phyloP scores from a whole-genome alignment of 108 stramenopile genomes.

The Fragilaria crotonensis region DNA sequence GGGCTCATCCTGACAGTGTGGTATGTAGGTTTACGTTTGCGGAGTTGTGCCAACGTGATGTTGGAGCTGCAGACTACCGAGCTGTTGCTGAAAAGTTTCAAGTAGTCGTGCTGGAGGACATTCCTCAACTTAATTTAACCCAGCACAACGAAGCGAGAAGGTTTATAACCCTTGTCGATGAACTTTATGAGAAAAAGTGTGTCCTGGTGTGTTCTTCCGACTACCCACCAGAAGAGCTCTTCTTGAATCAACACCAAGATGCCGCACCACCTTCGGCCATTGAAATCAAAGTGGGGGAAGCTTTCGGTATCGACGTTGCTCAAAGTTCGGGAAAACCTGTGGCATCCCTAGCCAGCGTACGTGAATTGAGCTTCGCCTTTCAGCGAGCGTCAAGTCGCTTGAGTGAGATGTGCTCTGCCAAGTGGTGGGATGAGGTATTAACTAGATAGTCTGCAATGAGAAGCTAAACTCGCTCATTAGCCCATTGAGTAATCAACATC shows the following conservation, averaged over 20 bases:
- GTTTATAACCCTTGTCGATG: constrained; percentile 97
- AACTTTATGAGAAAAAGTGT: constrained; percentile 88
- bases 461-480: too few relatives aligned
- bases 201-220: constrained; percentile 49
- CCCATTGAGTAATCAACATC: too few relatives aligned
- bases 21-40: constrained; percentile 73
- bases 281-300: constrained; percentile 14
- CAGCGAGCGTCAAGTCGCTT: constrained; percentile 75
- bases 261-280: constrained; percentile 1
- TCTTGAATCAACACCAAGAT: constrained; percentile 26
- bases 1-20: constrained; percentile 23
- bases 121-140: constrained; percentile 72
- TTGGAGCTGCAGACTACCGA: constrained; percentile 89
- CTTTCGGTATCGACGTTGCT: constrained; percentile 42
- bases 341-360: constrained; percentile 74
- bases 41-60: constrained; percentile 82
- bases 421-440: constrained; percentile 60
- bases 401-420: constrained; percentile 73
- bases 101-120: constrained; percentile 67
- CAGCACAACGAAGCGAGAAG: constrained; percentile 81
- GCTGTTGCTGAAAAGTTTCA: constrained; percentile 83
- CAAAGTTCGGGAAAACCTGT: constrained; percentile 42
- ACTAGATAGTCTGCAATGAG: too few relatives aligned
- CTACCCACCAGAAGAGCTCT: constrained; percentile 30
- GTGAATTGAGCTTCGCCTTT: constrained; percentile 79